Evolutionary conservation across 352 stramenopile genomes (phyloP).

Genomic region (Phytophthora citricola): DNA sequence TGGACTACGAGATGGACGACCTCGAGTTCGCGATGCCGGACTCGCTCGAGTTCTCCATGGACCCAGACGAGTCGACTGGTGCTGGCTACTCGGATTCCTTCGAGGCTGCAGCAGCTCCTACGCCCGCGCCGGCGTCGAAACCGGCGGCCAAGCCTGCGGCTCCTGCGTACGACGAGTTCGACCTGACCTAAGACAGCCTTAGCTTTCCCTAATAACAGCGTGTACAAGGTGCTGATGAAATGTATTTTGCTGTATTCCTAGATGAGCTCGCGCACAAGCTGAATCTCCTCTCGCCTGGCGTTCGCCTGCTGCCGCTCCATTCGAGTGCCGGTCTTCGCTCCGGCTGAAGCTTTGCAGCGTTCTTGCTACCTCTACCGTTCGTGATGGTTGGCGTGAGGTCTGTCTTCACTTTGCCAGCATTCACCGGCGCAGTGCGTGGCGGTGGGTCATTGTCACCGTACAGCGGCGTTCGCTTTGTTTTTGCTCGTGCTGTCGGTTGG

Average conservation of each 20-base stretch:
- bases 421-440: conserved; percentile 18
- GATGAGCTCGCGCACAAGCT: conserved; percentile 59
- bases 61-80: conserved; percentile 14
- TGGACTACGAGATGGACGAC: conserved; percentile 72
- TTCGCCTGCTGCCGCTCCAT: conserved; percentile 54
- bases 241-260: conserved; percentile 37
- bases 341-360: conserved; percentile 12
- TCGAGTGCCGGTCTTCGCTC: conserved; percentile 24
- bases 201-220: conserved; percentile 13
- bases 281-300: conserved; percentile 58
- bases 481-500: conserved; percentile 30
- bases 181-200: conserved; percentile 61
- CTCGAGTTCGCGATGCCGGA: conserved; percentile 70
- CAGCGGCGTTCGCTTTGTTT: conserved; percentile 27
- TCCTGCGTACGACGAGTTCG: conserved; percentile 68
- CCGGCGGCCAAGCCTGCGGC: conserved; percentile 19
- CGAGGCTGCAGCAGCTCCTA: conserved; percentile 21
- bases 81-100: conserved; percentile 24
- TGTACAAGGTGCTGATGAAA: conserved; percentile 13
- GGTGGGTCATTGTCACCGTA: conserved; percentile 22
- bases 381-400: conserved; percentile 31
- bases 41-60: conserved; percentile 45
- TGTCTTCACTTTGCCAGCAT: conserved; percentile 32
- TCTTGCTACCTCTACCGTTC: conserved; percentile 5
- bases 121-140: conserved; percentile 22